Evolutionary conservation across 352 stramenopile genomes (phyloP), one percentile per base, ranked within the genome.

Genomic region (Phytophthora sp.): DNA sequence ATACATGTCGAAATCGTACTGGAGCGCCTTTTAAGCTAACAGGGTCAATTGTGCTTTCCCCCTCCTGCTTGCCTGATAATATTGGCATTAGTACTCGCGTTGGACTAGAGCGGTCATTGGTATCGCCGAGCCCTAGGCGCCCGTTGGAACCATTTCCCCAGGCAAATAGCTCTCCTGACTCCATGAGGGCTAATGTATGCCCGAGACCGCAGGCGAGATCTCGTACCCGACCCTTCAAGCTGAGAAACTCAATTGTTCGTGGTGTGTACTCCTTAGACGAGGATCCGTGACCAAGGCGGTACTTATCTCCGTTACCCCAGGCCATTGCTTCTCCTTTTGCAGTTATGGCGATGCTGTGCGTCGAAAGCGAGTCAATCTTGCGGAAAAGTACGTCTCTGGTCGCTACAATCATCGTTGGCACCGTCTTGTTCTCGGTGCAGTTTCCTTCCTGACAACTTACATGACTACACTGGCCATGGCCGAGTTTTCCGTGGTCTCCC

Each of bases 131-230:
- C 0, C 88, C 89, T 43, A 97, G 69, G 1, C 86, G 77, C 1
- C 89, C 89, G 48, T 96, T 95, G 1, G 84, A 92, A 2, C 88
- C 89, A 44, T 96, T 94, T 10, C 89, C 89, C 88, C 89, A 97
- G 0, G 78, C 66, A 38, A 79, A 96, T 5, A 97, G 44, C 17
- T 89, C 75, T n/a, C 89, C 87, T 6, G 62, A 77, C 21, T 74
- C 59, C 66, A 84, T 79, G 3, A 91, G 59, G 0, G 81, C 82
- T 21, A 93, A 54, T 0, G 84, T 91, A 56, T 91, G 83, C 2
- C 83, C 83, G 20, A 92, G 65, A 0, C 83, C 83, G 20, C 83
- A 92, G 0, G 83, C 76, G 8, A 92, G 67, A 26, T 88, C 83
- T 5, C 58, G 34, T 4, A 91, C 77, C 62, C 73, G 62, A 11